These are phyloP conservation scores for Curvularia lunata DNA, from an alignment of 2,329 filamentous ascomycete genomes.

Conservation along the genomic window DNA sequence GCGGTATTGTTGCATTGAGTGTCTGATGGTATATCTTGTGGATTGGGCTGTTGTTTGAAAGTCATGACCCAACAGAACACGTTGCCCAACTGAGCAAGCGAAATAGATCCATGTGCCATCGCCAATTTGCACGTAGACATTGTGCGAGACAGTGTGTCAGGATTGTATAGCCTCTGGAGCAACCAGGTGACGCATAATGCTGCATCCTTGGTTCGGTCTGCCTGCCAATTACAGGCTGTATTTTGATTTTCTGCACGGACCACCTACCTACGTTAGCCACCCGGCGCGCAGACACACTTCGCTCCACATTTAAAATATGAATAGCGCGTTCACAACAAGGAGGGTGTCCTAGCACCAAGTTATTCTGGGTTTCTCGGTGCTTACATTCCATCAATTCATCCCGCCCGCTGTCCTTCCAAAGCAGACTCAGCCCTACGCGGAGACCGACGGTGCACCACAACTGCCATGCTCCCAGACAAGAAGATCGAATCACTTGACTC, in stretches of 20 bases:
- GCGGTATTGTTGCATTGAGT: no score
- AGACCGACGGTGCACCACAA: constrained; percentile 5
- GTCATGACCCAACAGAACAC: no score
- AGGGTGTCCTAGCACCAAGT: not conserved
- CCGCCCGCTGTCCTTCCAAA: not conserved
- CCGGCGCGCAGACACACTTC: not conserved
- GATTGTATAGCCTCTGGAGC: not conserved
- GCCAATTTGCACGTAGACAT: no score
- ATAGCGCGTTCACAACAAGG: not conserved
- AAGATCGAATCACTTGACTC: constrained; percentile 38
- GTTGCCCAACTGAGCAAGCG: no score
- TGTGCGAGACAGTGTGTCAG: no score
- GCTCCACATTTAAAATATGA: constrained; percentile 4
- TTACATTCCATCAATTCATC: not conserved
- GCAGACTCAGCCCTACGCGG: constrained; percentile 1
- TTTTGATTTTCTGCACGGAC: not conserved
- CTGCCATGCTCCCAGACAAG: constrained; percentile 32
- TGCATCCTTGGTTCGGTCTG: not conserved
- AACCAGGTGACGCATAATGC: not conserved
- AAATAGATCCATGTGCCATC: no score
- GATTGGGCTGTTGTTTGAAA: no score
- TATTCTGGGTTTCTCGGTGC: not conserved
- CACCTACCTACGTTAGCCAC: not conserved
- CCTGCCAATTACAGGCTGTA: not conserved
- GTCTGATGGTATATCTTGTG: no score